Evolutionary conservation across 2,329 filamentous ascomycete species (phyloP).

Genomic region (Proliferodiscus dingleyae): DNA sequence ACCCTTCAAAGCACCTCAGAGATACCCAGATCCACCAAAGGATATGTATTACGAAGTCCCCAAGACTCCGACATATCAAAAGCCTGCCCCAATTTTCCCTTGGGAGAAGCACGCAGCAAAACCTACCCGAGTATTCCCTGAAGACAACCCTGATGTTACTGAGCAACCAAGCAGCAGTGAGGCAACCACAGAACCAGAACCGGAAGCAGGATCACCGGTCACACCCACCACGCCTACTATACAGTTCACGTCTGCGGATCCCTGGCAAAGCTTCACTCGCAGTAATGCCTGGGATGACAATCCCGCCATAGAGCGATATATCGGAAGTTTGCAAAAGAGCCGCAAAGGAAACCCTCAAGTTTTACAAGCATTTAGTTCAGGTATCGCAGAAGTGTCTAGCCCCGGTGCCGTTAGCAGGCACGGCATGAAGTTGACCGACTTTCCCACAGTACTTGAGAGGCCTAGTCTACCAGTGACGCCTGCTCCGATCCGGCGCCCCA

Average conservation of each 20-base stretch:
- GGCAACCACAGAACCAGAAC: constrained; percentile 35
- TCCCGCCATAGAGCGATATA: constrained; percentile 81
- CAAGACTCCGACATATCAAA: constrained; percentile 52
- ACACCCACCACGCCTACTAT: constrained; percentile 48
- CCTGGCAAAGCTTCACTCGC: constrained; percentile 69
- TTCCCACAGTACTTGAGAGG: constrained; percentile 74
- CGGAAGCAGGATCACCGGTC: constrained; percentile 25
- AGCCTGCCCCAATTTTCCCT: constrained; percentile 72
- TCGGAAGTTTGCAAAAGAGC: constrained; percentile 68
- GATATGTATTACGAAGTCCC: constrained; percentile 88
- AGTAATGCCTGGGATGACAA: constrained; percentile 92
- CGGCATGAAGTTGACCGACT: constrained; percentile 73
- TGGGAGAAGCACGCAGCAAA: constrained; percentile 72
- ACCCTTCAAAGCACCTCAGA: constrained; percentile 70
- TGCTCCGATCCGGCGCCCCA: constrained; percentile 66
- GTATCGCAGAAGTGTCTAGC: constrained; percentile 27
- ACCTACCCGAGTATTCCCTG: constrained; percentile 60
- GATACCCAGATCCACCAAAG: constrained; percentile 77
- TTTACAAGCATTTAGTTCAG: constrained; percentile 30
- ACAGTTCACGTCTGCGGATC: constrained; percentile 45
- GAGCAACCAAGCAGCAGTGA: constrained; percentile 31
- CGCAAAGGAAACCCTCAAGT: constrained; percentile 40
- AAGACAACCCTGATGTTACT: constrained; percentile 39
- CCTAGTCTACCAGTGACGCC: constrained; percentile 89
- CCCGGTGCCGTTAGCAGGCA: constrained; percentile 33